Percentiles rank a stretch among this genome's conserved stretches.
These are phyloP conservation scores for Solanum rostratum DNA, from an alignment of 257 asterid genomes.

Conservation along the genomic window DNA sequence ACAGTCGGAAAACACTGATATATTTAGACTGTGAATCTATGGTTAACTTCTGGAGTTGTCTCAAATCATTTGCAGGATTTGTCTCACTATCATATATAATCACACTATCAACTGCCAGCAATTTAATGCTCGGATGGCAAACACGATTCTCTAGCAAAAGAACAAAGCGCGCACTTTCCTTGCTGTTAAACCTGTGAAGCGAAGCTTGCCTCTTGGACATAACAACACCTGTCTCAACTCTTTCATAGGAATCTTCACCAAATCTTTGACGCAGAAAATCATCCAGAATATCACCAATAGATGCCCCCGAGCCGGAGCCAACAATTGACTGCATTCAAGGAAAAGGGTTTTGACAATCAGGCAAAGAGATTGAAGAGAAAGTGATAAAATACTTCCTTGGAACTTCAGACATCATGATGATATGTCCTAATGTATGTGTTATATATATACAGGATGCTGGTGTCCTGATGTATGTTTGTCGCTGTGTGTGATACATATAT, in stretches of 20 bases:
- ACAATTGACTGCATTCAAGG: constrained; percentile 29
- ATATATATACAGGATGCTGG: not conserved
- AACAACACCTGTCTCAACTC: constrained; percentile 33
- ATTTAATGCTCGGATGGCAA: constrained; percentile 47
- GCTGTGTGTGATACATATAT: not conserved
- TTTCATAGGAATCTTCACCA: constrained; percentile 56
- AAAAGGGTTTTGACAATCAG: not conserved
- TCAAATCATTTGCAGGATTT: constrained; percentile 72
- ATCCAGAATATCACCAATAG: constrained; percentile 59
- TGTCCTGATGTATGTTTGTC: not conserved
- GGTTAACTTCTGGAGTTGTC: constrained; percentile 51
- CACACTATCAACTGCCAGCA: constrained; percentile 46
- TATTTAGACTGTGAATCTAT: constrained; percentile 41
- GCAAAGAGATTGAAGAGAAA: not conserved
- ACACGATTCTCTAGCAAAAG: constrained; percentile 83
- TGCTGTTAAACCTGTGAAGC: constrained; percentile 52
- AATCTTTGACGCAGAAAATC: constrained; percentile 59
- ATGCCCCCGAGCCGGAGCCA: constrained; percentile 26
- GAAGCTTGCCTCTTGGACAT: constrained; percentile 59
- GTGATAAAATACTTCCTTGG: not conserved
- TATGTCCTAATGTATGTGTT: not conserved
- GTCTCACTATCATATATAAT: constrained; percentile 62
- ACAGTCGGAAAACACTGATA: constrained; percentile 68
- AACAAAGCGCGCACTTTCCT: constrained; percentile 53
- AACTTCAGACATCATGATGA: not conserved